Evolutionary conservation across 1,139 yeast genomes (phyloP).

Genomic region (Scheffersomyces quercinus): DNA sequence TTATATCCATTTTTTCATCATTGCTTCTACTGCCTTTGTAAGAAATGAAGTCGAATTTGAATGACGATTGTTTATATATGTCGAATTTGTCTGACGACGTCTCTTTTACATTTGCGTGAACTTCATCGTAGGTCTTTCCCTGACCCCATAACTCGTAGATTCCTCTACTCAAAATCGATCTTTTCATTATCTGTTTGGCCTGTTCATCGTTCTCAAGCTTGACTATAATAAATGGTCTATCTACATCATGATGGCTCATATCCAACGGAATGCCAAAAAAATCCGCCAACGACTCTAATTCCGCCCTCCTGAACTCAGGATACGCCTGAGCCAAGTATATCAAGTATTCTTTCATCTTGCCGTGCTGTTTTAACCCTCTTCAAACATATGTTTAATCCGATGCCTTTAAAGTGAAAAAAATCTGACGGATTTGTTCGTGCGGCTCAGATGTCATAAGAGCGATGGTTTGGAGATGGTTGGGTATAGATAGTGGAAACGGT

Average conservation of each 20-base stretch:
- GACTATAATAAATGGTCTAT: constrained; percentile 71
- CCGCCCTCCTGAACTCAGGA: constrained; percentile 76
- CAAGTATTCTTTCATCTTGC: constrained; percentile 57
- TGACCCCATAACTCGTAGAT: constrained; percentile 86
- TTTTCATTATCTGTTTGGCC: constrained; percentile 61
- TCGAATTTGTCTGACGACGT: constrained; percentile 29
- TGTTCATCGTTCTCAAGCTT: constrained; percentile 63
- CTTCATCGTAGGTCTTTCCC: constrained; percentile 54
- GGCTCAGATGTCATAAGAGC: neutral
- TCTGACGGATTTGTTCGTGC: neutral
- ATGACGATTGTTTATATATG: constrained; percentile 46
- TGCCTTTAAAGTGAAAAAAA: constrained; percentile 1
- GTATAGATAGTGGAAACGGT: neutral
- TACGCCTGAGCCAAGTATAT: constrained; percentile 84
- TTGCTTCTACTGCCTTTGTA: constrained; percentile 60
- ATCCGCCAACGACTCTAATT: constrained; percentile 80
- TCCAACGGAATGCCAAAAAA: constrained; percentile 58
- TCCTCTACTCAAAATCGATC: constrained; percentile 73
- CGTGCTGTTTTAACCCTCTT: neutral
- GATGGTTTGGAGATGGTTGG: no score
- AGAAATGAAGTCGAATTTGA: constrained; percentile 80
- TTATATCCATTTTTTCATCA: constrained; percentile 56
- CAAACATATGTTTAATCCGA: neutral
- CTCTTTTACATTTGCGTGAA: constrained; percentile 56
- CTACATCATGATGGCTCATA: constrained; percentile 56